A percentile compares a stretch with the other conserved stretches of the same genome.
These are phyloP conservation scores for Microcera coccophila DNA, from an alignment of 2,329 filamentous ascomycete genomes.

Conservation along the genomic window DNA sequence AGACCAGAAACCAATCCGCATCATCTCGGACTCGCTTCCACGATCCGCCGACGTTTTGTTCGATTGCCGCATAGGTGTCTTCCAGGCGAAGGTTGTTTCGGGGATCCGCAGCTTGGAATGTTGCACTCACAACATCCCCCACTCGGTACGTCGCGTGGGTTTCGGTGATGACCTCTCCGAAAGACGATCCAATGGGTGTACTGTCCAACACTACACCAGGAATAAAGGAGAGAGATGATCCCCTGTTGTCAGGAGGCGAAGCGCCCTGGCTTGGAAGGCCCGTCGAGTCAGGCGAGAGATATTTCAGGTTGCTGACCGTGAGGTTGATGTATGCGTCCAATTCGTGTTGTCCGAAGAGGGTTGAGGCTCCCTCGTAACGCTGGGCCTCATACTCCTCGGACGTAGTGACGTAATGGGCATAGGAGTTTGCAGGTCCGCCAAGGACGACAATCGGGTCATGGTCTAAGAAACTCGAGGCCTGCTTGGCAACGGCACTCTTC, in stretches of 20 bases:
- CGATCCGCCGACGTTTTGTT: slow-evolving; percentile 47
- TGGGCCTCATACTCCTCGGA: slow-evolving; percentile 79
- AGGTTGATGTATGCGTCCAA: slow-evolving; percentile 85
- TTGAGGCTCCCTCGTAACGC: slow-evolving; percentile 92
- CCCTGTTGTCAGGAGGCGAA: slow-evolving; percentile 72
- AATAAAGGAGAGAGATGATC: slow-evolving; percentile 75
- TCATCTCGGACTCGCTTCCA: slow-evolving; percentile 72
- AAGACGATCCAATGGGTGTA: slow-evolving; percentile 60
- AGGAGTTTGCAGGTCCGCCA: slow-evolving; percentile 85
- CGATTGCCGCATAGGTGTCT: slow-evolving; percentile 72
- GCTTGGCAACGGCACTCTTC: slow-evolving; percentile 62
- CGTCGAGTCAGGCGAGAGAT: slow-evolving; percentile 36
- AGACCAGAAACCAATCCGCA: slow-evolving; percentile 78
- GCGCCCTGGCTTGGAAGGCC: slow-evolving; percentile 50
- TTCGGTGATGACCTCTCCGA: slow-evolving; percentile 63
- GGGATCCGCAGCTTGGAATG: slow-evolving; percentile 84
- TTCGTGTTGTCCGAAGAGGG: slow-evolving; percentile 78
- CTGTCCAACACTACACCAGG: slow-evolving; percentile 72
- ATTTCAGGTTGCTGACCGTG: slow-evolving; percentile 58
- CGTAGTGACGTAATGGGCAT: slow-evolving; percentile 78
- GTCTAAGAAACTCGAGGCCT: slow-evolving; percentile 47
- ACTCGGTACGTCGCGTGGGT: slow-evolving; percentile 51
- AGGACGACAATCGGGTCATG: slow-evolving; percentile 71
- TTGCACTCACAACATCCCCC: slow-evolving; percentile 60
- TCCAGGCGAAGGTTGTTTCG: slow-evolving; percentile 81